phyloP scores from a whole-genome alignment of 768 basidiomycete species.

The Naganishia antarctica region DNA sequence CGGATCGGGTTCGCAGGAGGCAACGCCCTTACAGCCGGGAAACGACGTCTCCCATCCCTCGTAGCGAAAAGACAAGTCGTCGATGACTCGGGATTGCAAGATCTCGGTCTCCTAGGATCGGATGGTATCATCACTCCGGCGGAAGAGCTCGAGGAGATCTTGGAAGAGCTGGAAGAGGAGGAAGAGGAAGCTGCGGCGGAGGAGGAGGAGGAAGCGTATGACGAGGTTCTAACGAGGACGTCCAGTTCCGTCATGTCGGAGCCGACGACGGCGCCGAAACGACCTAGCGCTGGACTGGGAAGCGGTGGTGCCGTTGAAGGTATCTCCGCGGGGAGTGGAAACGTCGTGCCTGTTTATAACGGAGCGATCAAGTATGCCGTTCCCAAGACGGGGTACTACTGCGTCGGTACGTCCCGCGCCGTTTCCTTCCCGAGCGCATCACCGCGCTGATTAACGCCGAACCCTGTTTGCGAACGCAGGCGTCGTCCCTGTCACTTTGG shows the following conservation, averaged over 20 bases:
- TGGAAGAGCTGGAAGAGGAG: slow-evolving; percentile 24
- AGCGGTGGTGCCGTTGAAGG: not conserved
- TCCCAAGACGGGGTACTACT: slow-evolving; percentile 86
- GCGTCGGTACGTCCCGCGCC: slow-evolving; percentile 64
- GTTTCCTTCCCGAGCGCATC: not conserved
- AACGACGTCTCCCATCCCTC: not conserved
- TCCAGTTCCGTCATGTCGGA: slow-evolving; percentile 2
- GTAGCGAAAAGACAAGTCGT: not conserved
- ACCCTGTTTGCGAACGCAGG: slow-evolving; percentile 52
- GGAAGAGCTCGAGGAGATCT: slow-evolving; percentile 21
- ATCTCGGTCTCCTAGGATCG: not conserved
- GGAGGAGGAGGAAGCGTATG: slow-evolving; percentile 23
- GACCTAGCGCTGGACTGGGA: slow-evolving; percentile 4
- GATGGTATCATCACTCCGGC: not conserved
- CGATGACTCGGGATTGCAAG: slow-evolving; percentile 11
- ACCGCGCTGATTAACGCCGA: not conserved
- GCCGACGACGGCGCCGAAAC: slow-evolving; percentile 18
- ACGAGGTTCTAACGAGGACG: slow-evolving; percentile 16
- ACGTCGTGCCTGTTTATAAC: slow-evolving; percentile 53
- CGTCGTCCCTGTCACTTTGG: slow-evolving; percentile 80
- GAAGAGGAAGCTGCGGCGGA: slow-evolving; percentile 22
- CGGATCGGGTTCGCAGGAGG: too few relatives aligned
- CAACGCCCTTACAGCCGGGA: slow-evolving; percentile 19
- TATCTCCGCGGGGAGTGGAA: not conserved
- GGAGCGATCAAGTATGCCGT: slow-evolving; percentile 78